Conservation (phyloP, 2,329 filamentous ascomycete genomes). For the Hypoxylon sp. region DNA sequence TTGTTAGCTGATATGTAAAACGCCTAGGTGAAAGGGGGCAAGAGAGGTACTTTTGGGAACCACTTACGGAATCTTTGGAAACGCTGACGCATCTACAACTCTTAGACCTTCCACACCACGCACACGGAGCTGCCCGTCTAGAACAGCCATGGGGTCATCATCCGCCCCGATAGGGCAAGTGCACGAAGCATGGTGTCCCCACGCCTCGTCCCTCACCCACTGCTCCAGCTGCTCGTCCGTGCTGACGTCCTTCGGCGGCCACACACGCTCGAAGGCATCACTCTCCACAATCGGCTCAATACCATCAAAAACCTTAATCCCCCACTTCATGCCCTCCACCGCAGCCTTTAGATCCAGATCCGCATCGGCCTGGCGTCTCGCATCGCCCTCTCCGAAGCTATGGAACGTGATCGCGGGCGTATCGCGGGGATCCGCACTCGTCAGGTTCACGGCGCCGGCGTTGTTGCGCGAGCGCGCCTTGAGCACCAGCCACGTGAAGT, state of each 20-base stretch:
- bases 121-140: conserved; percentile 67
- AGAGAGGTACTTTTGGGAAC: neutral
- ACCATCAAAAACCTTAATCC: conserved; percentile 62
- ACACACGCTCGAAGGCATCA: conserved; percentile 51
- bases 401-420: conserved; percentile 74
- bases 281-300: conserved; percentile 60
- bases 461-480: conserved; percentile 72
- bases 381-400: conserved; percentile 66
- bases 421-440: conserved; percentile 73
- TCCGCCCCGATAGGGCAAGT: conserved; percentile 56
- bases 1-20: neutral
- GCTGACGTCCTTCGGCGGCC: conserved; percentile 42
- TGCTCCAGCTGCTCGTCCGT: conserved; percentile 47
- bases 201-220: conserved; percentile 50
- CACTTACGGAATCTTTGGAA: conserved; percentile 63
- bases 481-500: conserved; percentile 63
- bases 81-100: conserved; percentile 69
- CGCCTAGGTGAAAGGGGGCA: neutral
- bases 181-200: conserved; percentile 52
- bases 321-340: conserved; percentile 68
- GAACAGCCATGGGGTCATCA: conserved; percentile 65
- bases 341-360: conserved; percentile 67
- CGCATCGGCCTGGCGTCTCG: neutral
- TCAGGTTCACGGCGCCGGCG: conserved; percentile 73
- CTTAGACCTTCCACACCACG: conserved; percentile 65